phyloP scores from a whole-genome alignment of 169 alveolate genomes.

The Eimeria praecox region DNA sequence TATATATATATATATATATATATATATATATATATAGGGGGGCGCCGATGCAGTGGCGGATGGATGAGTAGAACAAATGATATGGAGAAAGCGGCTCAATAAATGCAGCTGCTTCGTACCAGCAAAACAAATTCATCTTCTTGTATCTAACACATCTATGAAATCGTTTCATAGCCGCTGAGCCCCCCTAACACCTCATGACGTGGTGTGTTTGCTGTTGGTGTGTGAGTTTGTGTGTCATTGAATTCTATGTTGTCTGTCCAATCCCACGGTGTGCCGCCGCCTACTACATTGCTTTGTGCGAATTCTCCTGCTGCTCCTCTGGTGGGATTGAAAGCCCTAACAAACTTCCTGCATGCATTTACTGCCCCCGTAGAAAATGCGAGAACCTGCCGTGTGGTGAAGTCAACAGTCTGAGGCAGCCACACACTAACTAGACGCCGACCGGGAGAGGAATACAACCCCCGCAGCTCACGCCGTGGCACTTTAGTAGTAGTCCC shows the following conservation, averaged over 20 bases:
- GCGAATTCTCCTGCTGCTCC: constrained; percentile 34
- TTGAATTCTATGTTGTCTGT: constrained; percentile 5
- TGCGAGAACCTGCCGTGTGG: constrained; percentile 21
- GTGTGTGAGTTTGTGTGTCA: background rate
- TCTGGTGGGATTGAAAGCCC: background rate
- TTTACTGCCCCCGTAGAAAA: background rate
- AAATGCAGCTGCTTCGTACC: background rate
- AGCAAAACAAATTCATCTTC: background rate
- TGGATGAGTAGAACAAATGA: background rate
- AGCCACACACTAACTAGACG: constrained; percentile 57
- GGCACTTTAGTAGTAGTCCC: background rate
- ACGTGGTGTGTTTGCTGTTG: background rate
- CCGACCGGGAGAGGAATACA: constrained; percentile 53
- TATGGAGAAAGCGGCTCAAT: background rate
- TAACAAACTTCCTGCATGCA: background rate
- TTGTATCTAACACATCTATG: background rate
- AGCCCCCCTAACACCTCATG: background rate
- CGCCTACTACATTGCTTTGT: background rate
- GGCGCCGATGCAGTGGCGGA: background rate
- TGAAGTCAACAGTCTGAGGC: constrained; percentile 27
- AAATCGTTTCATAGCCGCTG: constrained; percentile 64
- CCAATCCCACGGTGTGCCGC: constrained; percentile 52
- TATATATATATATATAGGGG: too few relatives aligned
- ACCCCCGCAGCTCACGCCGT: constrained; percentile 45
- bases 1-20: too few relatives aligned